Evolutionary conservation across 768 basidiomycete genomes (phyloP).

Genomic region (Lactarius hengduanensis): DNA sequence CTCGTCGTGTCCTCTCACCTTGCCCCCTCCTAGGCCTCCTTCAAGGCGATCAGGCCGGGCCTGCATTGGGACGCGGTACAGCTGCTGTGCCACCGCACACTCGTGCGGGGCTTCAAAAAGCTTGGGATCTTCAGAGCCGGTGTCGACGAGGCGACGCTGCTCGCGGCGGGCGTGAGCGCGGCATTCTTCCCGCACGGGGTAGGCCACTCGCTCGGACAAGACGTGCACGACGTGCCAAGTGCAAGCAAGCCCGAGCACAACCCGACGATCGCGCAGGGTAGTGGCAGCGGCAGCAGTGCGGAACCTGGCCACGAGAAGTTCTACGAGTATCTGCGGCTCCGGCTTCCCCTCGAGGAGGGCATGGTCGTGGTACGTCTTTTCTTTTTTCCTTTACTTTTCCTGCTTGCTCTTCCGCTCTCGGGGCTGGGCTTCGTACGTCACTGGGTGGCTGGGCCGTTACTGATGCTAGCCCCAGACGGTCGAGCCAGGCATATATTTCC

Average conservation of each 20-base stretch:
- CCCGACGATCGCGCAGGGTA: constrained; percentile 42
- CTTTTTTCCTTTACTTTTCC: neutral
- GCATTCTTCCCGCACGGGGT: constrained; percentile 96
- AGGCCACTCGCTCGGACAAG: constrained; percentile 89
- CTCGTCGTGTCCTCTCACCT: neutral
- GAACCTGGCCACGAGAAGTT: constrained; percentile 54
- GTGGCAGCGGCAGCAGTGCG: constrained; percentile 6
- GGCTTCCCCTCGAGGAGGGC: constrained; percentile 65
- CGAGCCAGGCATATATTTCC: constrained; percentile 89
- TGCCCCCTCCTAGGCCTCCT: constrained; percentile 51
- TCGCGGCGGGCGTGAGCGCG: constrained; percentile 70
- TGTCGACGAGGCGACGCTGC: constrained; percentile 64
- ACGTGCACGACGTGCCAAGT: constrained; percentile 89
- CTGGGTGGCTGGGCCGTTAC: neutral
- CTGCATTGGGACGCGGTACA: constrained; percentile 90
- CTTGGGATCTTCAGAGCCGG: constrained; percentile 82
- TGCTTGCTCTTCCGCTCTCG: neutral
- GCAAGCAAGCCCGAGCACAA: constrained; percentile 72
- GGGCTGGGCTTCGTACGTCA: neutral
- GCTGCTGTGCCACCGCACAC: constrained; percentile 73
- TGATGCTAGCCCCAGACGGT: constrained; percentile 59
- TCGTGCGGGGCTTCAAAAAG: constrained; percentile 77
- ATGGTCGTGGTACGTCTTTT: constrained; percentile 78
- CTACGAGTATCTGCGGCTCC: constrained; percentile 76
- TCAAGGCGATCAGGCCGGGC: constrained; percentile 69